phyloP scores from a whole-genome alignment of 805 yeast genomes.

The Candida dajiaensis region DNA sequence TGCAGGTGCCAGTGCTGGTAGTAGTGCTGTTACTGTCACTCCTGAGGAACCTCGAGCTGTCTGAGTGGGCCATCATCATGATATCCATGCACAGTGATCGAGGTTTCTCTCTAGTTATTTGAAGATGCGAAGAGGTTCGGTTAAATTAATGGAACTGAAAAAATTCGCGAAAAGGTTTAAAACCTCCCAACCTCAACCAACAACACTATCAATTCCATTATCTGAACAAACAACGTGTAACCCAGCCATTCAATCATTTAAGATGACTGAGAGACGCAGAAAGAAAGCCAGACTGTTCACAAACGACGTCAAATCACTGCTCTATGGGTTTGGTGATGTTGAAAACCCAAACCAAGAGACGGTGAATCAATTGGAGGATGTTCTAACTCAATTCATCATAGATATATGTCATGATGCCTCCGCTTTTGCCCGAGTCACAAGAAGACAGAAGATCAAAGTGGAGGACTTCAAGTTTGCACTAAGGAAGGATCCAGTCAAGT shows the following conservation, averaged over 20 bases:
- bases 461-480: conserved; percentile 71
- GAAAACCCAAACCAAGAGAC: conserved; percentile 63
- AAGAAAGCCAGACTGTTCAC: conserved; percentile 40
- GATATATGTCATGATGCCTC: conserved; percentile 54
- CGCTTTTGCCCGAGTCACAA: conserved; percentile 43
- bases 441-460: conserved; percentile 57
- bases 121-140: too few species aligned
- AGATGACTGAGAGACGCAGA: conserved; percentile 22
- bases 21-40: neutral
- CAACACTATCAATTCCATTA: neutral
- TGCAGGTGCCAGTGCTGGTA: too few species aligned
- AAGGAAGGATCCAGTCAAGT: conserved; percentile 57
- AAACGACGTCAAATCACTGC: conserved; percentile 47
- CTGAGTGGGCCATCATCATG: neutral
- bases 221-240: neutral
- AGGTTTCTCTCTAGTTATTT: too few species aligned
- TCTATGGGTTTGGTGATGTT: conserved; percentile 72
- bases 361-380: conserved; percentile 60
- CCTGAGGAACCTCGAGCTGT: neutral
- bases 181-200: neutral
- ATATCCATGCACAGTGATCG: neutral
- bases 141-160: neutral
- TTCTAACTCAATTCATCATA: conserved; percentile 55
- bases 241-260: neutral
- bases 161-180: too few species aligned